These are phyloP conservation scores for Hypoxylon sp. DNA, from an alignment of 2,329 filamentous ascomycete species.

Conservation along the genomic window DNA sequence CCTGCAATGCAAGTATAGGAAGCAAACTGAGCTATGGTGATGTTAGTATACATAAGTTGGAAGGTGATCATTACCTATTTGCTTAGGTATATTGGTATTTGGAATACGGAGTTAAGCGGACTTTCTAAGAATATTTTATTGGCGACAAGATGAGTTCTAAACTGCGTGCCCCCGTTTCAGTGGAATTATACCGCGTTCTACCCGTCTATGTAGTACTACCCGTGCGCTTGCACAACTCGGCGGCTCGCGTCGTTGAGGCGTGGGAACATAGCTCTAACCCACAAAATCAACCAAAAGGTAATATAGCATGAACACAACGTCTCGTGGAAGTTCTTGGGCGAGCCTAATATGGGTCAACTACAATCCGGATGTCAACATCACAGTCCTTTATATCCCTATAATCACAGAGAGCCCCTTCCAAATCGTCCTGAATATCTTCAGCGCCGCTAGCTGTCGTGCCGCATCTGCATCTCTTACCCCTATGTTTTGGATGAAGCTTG, in stretches of 20 bases:
- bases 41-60: too few species aligned
- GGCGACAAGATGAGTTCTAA: too few species aligned
- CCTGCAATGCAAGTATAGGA: not conserved
- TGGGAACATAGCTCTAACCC: too few species aligned
- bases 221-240: too few species aligned
- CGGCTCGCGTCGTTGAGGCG: too few species aligned
- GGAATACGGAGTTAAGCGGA: too few species aligned
- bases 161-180: too few species aligned
- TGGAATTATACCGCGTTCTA: too few species aligned
- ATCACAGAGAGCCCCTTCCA: not conserved
- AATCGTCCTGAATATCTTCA: not conserved
- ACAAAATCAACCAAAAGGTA: not conserved
- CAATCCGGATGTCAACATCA: not conserved
- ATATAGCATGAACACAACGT: not conserved
- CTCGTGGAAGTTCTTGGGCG: not conserved
- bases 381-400: not conserved
- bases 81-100: too few species aligned
- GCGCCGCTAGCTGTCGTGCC: not conserved
- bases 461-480: not conserved
- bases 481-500: not conserved
- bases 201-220: too few species aligned
- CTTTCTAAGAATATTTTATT: too few species aligned
- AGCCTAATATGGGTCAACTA: constrained; percentile 15
- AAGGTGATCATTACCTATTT: too few species aligned
- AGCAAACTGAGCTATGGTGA: not conserved